Conservation (phyloP, 2,329 filamentous ascomycete species). For the Apiospora saccharicola region DNA sequence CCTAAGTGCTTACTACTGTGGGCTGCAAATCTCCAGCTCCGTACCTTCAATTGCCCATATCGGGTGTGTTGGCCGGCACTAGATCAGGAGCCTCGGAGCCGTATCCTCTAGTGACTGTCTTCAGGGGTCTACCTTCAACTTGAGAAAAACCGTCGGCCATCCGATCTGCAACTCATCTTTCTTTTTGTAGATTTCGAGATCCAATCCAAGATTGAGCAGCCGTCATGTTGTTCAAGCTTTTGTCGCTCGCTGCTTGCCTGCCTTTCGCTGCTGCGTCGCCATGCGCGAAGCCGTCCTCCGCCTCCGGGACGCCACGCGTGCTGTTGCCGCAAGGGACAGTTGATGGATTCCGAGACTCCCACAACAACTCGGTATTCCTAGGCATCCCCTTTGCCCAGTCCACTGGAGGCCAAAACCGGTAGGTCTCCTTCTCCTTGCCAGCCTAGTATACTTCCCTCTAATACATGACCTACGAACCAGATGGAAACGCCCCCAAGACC, state of each 20-base stretch:
- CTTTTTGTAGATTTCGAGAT: background rate
- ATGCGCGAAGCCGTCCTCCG: constrained; percentile 4
- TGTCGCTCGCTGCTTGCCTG: background rate
- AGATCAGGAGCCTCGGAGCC: background rate
- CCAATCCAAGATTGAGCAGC: background rate
- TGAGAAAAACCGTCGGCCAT: background rate
- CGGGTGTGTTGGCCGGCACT: background rate
- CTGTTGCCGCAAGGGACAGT: constrained; percentile 42
- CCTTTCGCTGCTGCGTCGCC: background rate
- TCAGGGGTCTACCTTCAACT: background rate
- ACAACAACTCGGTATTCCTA: constrained; percentile 45
- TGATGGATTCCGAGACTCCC: constrained; percentile 46
- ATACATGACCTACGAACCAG: constrained; percentile 26
- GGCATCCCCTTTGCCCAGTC: constrained; percentile 50
- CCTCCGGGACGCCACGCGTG: constrained; percentile 23
- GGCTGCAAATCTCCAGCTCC: background rate
- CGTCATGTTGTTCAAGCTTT: background rate
- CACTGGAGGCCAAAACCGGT: constrained; percentile 49
- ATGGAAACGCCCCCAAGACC: constrained; percentile 41
- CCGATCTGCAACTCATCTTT: background rate
- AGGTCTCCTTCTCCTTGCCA: constrained; percentile 23
- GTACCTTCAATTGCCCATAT: background rate
- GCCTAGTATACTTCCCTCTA: background rate
- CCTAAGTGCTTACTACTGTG: background rate
- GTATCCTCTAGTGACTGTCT: background rate